Conservation (phyloP, 2,329 filamentous ascomycete species). For the Phialophora chinensis region DNA sequence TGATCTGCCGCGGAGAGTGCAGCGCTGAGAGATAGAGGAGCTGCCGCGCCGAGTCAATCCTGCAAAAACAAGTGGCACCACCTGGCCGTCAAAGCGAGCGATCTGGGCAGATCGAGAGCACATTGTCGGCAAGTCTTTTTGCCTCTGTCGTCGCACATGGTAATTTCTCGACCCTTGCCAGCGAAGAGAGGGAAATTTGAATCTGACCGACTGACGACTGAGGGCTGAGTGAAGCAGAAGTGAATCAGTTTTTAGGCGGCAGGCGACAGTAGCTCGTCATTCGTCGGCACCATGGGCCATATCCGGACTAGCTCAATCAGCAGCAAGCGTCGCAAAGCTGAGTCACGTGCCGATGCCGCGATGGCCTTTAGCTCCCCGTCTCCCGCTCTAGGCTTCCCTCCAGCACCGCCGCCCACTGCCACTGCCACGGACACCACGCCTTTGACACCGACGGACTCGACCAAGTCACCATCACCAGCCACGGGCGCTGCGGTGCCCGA, state of each 20-base stretch:
- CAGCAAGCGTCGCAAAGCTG: background rate
- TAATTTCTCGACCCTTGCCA: background rate
- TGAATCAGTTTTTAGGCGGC: background rate
- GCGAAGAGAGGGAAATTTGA: background rate
- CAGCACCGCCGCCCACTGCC: slow-evolving; percentile 2
- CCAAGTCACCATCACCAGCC: background rate
- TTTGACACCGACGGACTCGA: slow-evolving; percentile 2
- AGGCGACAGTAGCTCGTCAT: background rate
- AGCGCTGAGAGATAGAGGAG: background rate
- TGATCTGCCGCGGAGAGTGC: background rate
- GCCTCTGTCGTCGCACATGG: background rate
- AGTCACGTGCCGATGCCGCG: background rate
- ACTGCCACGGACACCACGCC: slow-evolving; percentile 13
- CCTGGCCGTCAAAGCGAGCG: background rate
- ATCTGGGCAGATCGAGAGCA: background rate
- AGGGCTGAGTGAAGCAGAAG: background rate
- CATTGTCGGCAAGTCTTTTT: background rate
- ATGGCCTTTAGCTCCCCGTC: slow-evolving; percentile 1
- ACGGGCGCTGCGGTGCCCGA: background rate
- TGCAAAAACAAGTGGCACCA: background rate
- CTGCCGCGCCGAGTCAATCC: too few relatives aligned
- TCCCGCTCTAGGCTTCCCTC: background rate
- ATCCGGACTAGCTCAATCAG: slow-evolving; percentile 19
- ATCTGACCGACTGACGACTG: background rate
- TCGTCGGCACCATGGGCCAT: slow-evolving; percentile 21